Base-by-base conservation (phyloP, 805 yeast genomes). In the Teunomyces pallodes region DNA sequence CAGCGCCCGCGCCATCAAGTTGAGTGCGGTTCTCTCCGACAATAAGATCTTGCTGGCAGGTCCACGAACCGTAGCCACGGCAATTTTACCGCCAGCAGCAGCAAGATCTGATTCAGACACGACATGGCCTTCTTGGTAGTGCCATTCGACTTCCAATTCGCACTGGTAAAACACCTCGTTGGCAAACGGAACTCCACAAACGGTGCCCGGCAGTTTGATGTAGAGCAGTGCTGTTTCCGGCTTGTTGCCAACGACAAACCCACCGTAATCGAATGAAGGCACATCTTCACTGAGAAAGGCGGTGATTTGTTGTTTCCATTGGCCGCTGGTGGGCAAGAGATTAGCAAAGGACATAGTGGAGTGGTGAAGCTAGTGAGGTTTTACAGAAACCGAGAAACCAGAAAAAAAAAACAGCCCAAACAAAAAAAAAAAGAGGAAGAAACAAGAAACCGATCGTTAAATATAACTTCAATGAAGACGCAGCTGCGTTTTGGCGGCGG, bases 201-300 rank as follows among this genome's bases (percentile, higher is more conserved):
- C 69, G 4, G 89, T 74, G 24, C 97, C 97, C 36, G 76, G 72
- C 50, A 85, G 84, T 66, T 91, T 91, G 75, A 95, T 87, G 68
- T 80, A 86, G 38, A 91, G 72, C 2, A 88, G 82, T 2, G 96
- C 97, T 2, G 82, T 73, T 59, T 88, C 86, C 3, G 56, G 55
- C 39, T 77, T 84, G 46, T 78, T 77, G 9, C 98, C 97, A n/a
- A 92, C 98, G 2, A 92, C 98, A 59, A 72, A 89, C 2, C 97
- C 98, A 30, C 98, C 98, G 58, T 84, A 87, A 65, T 91, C 98
- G 58, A 92, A 92, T 0, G 95, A 82, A 1, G 98, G 97, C 12
- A 87, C 92, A 59, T 91, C 98, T 60, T 91, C 98, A 4, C 80
- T 73, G 10, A 91, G 72, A 84, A 89, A 91, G 39, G 71, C 75